phyloP scores from a whole-genome alignment of 2,329 filamentous ascomycete genomes.

The Colletotrichum navitas region DNA sequence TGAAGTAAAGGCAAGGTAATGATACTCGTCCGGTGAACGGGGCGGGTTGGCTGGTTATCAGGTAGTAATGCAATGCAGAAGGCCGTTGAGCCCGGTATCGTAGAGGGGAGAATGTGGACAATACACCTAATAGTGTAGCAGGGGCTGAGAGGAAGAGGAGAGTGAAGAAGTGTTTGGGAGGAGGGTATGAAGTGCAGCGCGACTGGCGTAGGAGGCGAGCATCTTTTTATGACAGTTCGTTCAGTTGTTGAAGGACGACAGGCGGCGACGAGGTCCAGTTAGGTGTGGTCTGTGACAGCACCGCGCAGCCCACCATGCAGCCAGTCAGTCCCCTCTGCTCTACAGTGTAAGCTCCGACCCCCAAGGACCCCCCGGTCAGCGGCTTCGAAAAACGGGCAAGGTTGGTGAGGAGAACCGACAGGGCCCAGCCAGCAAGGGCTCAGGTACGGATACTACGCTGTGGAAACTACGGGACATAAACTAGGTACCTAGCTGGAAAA shows the following conservation, averaged over 20 bases:
- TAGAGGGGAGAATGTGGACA: background rate
- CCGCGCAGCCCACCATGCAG: conserved; percentile 6
- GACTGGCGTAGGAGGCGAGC: conserved; percentile 19
- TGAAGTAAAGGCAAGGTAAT: background rate
- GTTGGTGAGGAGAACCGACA: conserved; percentile 16
- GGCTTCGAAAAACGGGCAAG: conserved; percentile 29
- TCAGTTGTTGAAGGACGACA: conserved; percentile 3
- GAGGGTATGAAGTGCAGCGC: background rate
- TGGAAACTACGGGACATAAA: background rate
- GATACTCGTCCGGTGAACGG: conserved; percentile 19
- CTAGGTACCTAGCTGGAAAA: background rate
- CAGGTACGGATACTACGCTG: background rate
- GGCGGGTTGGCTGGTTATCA: conserved; percentile 2
- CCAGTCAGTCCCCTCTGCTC: conserved; percentile 3
- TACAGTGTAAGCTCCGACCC: no score
- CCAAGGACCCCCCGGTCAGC: conserved; percentile 21
- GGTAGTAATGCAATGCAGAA: background rate
- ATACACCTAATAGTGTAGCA: conserved; percentile 39
- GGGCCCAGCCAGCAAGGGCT: conserved; percentile 8
- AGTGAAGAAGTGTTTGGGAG: conserved; percentile 2
- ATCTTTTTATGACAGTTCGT: conserved; percentile 40
- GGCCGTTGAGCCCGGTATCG: conserved; percentile 1
- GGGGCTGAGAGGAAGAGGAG: conserved; percentile 1
- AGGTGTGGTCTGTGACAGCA: conserved; percentile 12
- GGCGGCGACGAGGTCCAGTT: conserved; percentile 14